These are phyloP conservation scores for Cyclotella cryptica DNA, from an alignment of 108 stramenopile species.

Conservation along the genomic window DNA sequence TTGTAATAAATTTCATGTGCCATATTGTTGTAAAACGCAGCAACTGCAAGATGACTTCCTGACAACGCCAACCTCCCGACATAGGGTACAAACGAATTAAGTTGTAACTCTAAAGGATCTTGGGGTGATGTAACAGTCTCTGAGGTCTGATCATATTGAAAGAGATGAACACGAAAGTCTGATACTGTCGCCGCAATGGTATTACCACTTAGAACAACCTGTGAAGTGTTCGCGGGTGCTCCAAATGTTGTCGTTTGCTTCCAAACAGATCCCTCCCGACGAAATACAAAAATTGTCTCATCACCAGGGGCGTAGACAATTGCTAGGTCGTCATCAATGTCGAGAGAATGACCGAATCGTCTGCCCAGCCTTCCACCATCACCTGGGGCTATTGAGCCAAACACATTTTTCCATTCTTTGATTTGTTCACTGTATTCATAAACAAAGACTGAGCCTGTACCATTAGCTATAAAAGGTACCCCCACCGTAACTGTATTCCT, in stretches of 20 bases:
- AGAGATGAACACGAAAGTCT: not conserved
- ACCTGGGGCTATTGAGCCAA: not conserved
- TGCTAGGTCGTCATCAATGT: conserved; percentile 11
- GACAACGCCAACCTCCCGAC: not conserved
- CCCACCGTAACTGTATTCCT: not conserved
- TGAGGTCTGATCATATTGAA: not conserved
- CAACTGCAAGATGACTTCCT: not conserved
- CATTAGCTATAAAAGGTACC: conserved; percentile 1
- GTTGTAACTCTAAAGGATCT: not conserved
- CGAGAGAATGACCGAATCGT: conserved; percentile 4
- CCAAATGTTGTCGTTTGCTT: not conserved
- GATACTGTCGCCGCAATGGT: conserved; percentile 1
- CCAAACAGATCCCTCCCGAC: not conserved
- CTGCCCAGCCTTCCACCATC: not conserved
- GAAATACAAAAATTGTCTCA: not conserved
- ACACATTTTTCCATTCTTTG: not conserved
- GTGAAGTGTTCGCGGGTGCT: not conserved
- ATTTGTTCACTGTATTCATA: conserved; percentile 1
- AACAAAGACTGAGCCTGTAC: conserved; percentile 3
- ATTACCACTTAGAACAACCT: not conserved
- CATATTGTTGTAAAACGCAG: not conserved
- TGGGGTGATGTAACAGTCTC: not conserved
- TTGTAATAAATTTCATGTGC: not conserved
- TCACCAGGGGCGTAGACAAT: not conserved
- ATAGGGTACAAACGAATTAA: not conserved